Base-by-base conservation (phyloP, 1,284 basidiomycete genomes). In the Mycena sp. region DNA sequence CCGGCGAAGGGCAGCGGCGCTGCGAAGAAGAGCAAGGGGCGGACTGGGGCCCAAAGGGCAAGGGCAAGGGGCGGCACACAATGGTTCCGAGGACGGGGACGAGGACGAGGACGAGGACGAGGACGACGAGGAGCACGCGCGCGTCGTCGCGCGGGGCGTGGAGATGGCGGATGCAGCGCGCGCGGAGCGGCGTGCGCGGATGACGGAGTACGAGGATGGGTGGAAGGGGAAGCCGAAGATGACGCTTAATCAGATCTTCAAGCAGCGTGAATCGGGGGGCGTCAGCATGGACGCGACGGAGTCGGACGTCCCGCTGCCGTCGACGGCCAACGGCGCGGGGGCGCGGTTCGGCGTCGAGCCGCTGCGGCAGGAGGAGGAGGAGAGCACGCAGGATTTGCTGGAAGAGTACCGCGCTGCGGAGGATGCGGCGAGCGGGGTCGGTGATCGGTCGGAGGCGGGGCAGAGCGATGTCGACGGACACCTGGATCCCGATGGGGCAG, bases 301-400 rank as follows among this genome's bases (percentile, higher is more conserved):
- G 41, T 60, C 61, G 48, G 58, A 61, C 19, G 44, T 50, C n/a
- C 32, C 25, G 5, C 49, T 53, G 19, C 35, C 50, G 19, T 32
- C 52, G 45, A n/a, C 16, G 28, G 21, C 12, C 4, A 28, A 48
- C 1, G 23, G 19, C 9, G 23, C 56, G 6, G 30, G 14, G 26
- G 21, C 19, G 55, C 58, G 26, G 23, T 25, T 43, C 32, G 29
- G 44, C 29, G 6, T 58, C 17, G n/a, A 35, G 26, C 35, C 65
- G 16, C 56, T 78, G 40, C 71, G 76, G 43, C 67, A 80, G 53
- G 81, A 83, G 60, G 81, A 82, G 59, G 82, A 83, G 64, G 82
- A 83, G 71, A 76, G 71, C 23, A 81, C 80, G 6, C 82, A 83
- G 68, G 82, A 83, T 71, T 17, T 80, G 26, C 55, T 78, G 68